Conservation (phyloP, 2,329 filamentous ascomycete genomes). For the Aspergillus sp. region DNA sequence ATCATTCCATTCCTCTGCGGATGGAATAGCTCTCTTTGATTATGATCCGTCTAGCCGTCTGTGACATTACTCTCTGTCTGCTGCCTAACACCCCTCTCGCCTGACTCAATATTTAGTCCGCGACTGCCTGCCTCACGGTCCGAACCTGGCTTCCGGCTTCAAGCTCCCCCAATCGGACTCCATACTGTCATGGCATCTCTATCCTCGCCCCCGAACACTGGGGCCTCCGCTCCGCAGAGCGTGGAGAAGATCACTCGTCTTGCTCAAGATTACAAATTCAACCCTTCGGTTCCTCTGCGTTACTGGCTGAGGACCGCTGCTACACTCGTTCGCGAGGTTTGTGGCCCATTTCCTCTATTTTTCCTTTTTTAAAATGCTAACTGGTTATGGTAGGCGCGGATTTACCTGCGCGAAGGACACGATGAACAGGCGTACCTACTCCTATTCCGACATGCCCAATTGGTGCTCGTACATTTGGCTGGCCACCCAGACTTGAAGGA, state of each 20-base stretch:
- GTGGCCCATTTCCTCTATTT: constrained; percentile 16
- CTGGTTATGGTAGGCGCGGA: constrained; percentile 62
- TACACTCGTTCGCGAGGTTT: constrained; percentile 76
- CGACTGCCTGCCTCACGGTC: not conserved
- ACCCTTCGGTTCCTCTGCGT: constrained; percentile 70
- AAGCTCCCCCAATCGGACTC: not conserved
- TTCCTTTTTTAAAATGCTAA: not conserved
- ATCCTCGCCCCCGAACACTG: constrained; percentile 22
- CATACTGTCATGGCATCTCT: constrained; percentile 24
- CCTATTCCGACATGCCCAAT: constrained; percentile 81
- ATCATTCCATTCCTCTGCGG: not conserved
- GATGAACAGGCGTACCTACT: constrained; percentile 86
- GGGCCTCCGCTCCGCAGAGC: constrained; percentile 58
- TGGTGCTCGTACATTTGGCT: constrained; percentile 75
- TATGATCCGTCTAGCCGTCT: not conserved
- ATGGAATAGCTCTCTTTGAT: constrained; percentile 4
- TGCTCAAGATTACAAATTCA: constrained; percentile 80
- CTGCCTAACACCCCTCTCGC: constrained; percentile 5
- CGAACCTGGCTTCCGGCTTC: not conserved
- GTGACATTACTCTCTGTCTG: constrained; percentile 3
- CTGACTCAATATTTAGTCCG: not conserved
- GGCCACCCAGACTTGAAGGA: constrained; percentile 74
- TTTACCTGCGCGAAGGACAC: constrained; percentile 84
- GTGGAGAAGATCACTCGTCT: constrained; percentile 74
- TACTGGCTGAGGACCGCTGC: constrained; percentile 81